phyloP scores from a whole-genome alignment of 768 basidiomycete genomes.

The Russula vinacea region DNA sequence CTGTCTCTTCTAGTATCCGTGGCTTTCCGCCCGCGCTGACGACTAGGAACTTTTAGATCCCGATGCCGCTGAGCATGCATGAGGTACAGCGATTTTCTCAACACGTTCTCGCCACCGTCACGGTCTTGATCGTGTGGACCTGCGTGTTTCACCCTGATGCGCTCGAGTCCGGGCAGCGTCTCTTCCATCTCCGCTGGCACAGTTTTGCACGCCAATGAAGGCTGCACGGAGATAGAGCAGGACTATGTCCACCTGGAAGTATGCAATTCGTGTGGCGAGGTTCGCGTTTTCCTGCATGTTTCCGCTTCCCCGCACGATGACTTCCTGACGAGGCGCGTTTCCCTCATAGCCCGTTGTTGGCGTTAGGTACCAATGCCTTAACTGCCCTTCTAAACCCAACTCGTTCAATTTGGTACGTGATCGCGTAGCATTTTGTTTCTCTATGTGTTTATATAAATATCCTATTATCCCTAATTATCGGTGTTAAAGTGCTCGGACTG shows the following conservation, averaged over 20 bases:
- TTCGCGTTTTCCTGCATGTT: background rate
- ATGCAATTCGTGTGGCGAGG: constrained; percentile 26
- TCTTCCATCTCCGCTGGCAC: constrained; percentile 22
- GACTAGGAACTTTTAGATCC: constrained; percentile 55
- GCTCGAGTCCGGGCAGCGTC: constrained; percentile 27
- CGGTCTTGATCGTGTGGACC: constrained; percentile 8
- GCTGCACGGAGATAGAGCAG: background rate
- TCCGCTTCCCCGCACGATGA: background rate
- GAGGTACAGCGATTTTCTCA: constrained; percentile 60
- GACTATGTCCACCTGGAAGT: constrained; percentile 23
- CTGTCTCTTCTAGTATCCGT: background rate
- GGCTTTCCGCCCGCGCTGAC: background rate
- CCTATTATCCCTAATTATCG: background rate
- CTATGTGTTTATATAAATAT: background rate
- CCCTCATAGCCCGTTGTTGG: constrained; percentile 64
- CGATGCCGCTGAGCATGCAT: constrained; percentile 69
- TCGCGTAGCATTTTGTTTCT: background rate
- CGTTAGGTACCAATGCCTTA: constrained; percentile 83
- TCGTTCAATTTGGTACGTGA: constrained; percentile 69
- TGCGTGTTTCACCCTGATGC: constrained; percentile 17
- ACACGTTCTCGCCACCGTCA: constrained; percentile 23
- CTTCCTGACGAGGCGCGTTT: background rate
- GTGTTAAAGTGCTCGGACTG: constrained; percentile 68
- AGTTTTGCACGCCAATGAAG: constrained; percentile 7
- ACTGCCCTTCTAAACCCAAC: constrained; percentile 72